Base-by-base conservation (phyloP, 2,329 filamentous ascomycete genomes). In the Periconia macrospinosa region DNA sequence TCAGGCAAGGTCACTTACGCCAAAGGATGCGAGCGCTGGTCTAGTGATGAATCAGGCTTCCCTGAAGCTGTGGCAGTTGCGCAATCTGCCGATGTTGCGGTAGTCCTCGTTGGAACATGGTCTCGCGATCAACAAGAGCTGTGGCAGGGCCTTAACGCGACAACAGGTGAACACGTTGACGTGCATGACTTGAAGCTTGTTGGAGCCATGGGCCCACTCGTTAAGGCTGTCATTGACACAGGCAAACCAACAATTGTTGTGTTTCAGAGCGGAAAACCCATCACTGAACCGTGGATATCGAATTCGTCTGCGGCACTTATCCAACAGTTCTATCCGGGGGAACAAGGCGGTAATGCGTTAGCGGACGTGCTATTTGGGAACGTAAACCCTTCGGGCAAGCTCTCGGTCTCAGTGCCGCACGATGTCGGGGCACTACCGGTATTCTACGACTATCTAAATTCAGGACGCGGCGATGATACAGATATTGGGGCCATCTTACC, bases 21-120 rank as follows among this genome's bases (percentile, higher is more conserved):
- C 0, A 75, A 89, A 73, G 88, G 89, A 30, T 89, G 86, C 57
- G 86, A 91, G 70, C 81, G 86, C 42, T 91, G 87, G 88, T 90
- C 86, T 37, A 84, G 78, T 54, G 85, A 89, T 59, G 76, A 90
- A 57, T 86, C 85, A 5, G 86, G 85, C 1, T 89, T 91, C 58
- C 70, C 78, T 0, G 86, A 85, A 63, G 89, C 89, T 7, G 71
- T 91, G n/a, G 76, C 82, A 0, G 83, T 83, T 0, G 87, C 87
- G 1, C 76, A 86, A 62, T 81, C 80, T 10, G 86, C 88, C 2
- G 88, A 91, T 62, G 83, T 91, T 2, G 88, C 88, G 6, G 81
- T 91, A 6, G 86, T 91, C 0, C 78, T 91, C 0, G 87, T 91
- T 1, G 89, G 88, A 30, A 91, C 88, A 9, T 91, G 88, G 89